Percentiles rank a stretch among this genome's conserved stretches.
phyloP scores from a whole-genome alignment of 495 filamentous ascomycete species.

The Aspergillus hancockii region DNA sequence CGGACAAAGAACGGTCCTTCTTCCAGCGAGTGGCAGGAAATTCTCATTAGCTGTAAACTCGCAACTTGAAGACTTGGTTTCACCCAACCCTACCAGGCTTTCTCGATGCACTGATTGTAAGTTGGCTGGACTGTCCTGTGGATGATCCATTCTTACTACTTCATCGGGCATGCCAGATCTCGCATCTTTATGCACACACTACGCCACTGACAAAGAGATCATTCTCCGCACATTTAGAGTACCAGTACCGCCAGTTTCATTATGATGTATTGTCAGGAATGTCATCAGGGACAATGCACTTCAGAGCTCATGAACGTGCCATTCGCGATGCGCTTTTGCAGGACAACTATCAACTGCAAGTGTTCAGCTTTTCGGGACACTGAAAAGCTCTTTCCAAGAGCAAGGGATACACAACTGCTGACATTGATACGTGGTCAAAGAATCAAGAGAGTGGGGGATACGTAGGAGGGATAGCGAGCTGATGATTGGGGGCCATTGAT shows the following conservation, averaged over 20 bases:
- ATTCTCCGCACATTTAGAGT: conserved; percentile 12
- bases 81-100: conserved; percentile 9
- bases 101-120: conserved; percentile 15
- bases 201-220: conserved; percentile 6
- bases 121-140: conserved; percentile 15
- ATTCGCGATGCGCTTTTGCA: conserved; percentile 15
- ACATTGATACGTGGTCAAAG: not conserved
- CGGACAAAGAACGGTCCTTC: conserved; percentile 20
- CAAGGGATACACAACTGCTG: not conserved
- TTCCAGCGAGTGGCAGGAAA: conserved; percentile 25
- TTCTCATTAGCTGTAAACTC: not conserved
- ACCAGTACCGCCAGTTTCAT: conserved; percentile 17
- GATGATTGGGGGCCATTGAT: not conserved
- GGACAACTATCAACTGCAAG: conserved; percentile 8
- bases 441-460: not conserved
- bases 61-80: not conserved
- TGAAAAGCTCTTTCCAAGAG: conserved; percentile 3
- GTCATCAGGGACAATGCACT: conserved; percentile 7
- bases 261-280: conserved; percentile 16
- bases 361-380: conserved; percentile 11
- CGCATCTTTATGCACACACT: conserved; percentile 15
- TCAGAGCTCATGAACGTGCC: conserved; percentile 6
- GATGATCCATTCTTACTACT: conserved; percentile 7
- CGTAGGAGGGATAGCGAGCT: not conserved
- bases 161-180: conserved; percentile 9